Percentiles rank a stretch among this genome's conserved stretches.
phyloP scores from a whole-genome alignment of 805 yeast genomes.

The Monosporozyma servazzii region DNA sequence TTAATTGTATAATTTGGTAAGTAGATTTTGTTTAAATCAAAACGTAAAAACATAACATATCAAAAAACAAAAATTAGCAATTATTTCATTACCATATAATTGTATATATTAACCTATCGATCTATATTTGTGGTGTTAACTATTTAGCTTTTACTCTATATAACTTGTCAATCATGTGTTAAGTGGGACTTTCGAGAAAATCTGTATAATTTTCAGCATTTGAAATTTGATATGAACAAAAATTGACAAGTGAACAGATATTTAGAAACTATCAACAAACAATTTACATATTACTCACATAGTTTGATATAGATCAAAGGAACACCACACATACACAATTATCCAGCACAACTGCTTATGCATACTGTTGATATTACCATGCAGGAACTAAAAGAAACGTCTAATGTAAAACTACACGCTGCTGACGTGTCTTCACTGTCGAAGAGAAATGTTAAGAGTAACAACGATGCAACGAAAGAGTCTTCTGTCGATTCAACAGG shows the following conservation, averaged over 20 bases:
- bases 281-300: neutral
- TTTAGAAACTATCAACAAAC: neutral
- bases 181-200: neutral
- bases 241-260: neutral
- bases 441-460: neutral
- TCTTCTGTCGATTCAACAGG: neutral
- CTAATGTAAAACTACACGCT: neutral
- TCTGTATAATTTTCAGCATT: neutral
- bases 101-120: neutral
- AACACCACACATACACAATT: neutral
- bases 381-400: neutral
- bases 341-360: neutral
- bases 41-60: neutral
- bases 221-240: neutral
- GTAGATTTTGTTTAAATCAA: conserved; percentile 13
- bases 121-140: neutral
- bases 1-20: conserved; percentile 23
- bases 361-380: neutral
- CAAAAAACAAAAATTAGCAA: neutral
- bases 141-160: no score
- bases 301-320: no score
- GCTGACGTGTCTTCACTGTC: neutral
- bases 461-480: neutral
- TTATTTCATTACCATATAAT: no score
- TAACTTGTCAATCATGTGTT: no score